phyloP scores from a whole-genome alignment of 83 land plant species.

The Picea abies region DNA sequence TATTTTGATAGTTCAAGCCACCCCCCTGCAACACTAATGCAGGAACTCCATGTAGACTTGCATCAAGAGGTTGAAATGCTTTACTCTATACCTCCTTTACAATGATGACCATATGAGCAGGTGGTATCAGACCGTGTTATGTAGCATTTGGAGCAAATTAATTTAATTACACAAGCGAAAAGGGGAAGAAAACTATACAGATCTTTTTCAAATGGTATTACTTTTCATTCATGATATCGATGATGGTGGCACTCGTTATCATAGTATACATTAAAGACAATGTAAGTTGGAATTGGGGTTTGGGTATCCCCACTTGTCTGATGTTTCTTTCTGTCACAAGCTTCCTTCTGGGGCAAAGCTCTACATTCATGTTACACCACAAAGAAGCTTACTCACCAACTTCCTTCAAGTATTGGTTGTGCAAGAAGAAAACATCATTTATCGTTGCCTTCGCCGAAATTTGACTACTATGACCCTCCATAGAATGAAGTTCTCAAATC shows the following conservation, averaged over 20 bases:
- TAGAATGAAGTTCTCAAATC: too few species aligned
- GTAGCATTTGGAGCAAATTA: conserved; percentile 19
- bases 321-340: conserved; percentile 21
- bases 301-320: conserved; percentile 15
- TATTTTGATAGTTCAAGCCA: conserved; percentile 40
- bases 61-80: not conserved
- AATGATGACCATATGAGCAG: conserved; percentile 40
- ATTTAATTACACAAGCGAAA: not conserved
- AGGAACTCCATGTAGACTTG: conserved; percentile 25
- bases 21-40: conserved; percentile 20
- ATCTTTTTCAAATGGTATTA: conserved; percentile 78
- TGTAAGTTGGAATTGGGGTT: too few species aligned
- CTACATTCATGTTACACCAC: conserved; percentile 24
- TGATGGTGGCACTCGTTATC: conserved; percentile 48
- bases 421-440: too few species aligned
- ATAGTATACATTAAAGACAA: too few species aligned
- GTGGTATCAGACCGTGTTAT: conserved; percentile 66
- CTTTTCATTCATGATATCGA: conserved; percentile 36
- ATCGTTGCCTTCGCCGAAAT: too few species aligned
- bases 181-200: conserved; percentile 46
- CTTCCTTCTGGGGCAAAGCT: conserved; percentile 35
- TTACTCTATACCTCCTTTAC: conserved; percentile 28
- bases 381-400: conserved; percentile 30
- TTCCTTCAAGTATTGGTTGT: not conserved
- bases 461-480: too few species aligned